A percentile compares a stretch with the other conserved stretches of the same genome.
Conservation (phyloP, 805 yeast genomes). For the Maudiozyma pseudohumilis region DNA sequence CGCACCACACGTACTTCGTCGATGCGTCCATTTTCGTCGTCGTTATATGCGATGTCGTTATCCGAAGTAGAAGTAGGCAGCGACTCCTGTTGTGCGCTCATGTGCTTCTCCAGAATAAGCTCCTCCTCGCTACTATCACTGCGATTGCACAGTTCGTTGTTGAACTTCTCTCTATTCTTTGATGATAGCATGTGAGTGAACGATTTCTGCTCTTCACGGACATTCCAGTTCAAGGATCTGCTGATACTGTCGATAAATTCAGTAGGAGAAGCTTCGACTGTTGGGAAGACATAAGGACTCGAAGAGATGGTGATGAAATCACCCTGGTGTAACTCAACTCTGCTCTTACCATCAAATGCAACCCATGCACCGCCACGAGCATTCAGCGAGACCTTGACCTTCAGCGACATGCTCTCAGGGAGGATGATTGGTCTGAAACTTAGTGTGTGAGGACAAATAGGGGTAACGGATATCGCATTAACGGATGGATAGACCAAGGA, state of each 20-base stretch:
- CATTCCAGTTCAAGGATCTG: slow-evolving; percentile 87
- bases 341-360: slow-evolving; percentile 83
- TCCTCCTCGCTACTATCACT: slow-evolving; percentile 8
- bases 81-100: background rate
- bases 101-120: slow-evolving; percentile 5
- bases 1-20: slow-evolving; percentile 4
- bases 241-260: slow-evolving; percentile 79
- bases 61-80: no score
- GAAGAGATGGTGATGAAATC: slow-evolving; percentile 79
- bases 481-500: slow-evolving; percentile 88
- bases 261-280: slow-evolving; percentile 61
- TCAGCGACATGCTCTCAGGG: slow-evolving; percentile 84
- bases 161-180: slow-evolving; percentile 13
- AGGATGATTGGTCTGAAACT: slow-evolving; percentile 83
- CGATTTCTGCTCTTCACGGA: slow-evolving; percentile 76
- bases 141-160: slow-evolving; percentile 4
- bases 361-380: slow-evolving; percentile 92
- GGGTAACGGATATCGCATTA: slow-evolving; percentile 85
- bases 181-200: slow-evolving; percentile 33
- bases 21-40: background rate
- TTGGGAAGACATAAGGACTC: slow-evolving; percentile 85
- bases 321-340: slow-evolving; percentile 72
- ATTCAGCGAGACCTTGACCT: slow-evolving; percentile 67
- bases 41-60: background rate
- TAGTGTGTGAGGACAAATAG: slow-evolving; percentile 89